These are phyloP conservation scores for Aureobasidium mangrovei DNA, from an alignment of 2,329 filamentous ascomycete species.

Conservation along the genomic window DNA sequence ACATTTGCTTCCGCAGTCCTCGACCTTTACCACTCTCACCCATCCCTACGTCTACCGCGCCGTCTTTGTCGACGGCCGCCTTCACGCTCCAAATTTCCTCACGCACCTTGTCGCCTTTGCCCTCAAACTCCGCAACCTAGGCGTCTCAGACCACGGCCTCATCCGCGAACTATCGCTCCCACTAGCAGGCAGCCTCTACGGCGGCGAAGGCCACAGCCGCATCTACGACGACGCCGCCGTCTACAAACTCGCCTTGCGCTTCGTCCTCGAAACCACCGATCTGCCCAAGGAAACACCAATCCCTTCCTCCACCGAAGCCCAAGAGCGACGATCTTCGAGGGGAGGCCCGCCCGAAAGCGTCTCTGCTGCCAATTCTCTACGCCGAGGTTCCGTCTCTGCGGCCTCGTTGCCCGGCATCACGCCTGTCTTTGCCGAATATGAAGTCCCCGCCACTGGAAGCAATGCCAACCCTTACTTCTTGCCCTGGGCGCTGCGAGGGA, in stretches of 20 bases:
- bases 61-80: constrained; percentile 88
- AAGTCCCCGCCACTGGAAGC: constrained; percentile 25
- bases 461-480: constrained; percentile 78
- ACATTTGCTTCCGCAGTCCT: constrained; percentile 46
- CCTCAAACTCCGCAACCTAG: constrained; percentile 86
- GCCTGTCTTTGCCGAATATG: constrained; percentile 32
- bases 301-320: background rate
- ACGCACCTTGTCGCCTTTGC: constrained; percentile 88
- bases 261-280: constrained; percentile 40
- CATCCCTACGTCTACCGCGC: constrained; percentile 93
- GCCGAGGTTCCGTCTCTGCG: constrained; percentile 23
- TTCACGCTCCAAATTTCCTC: constrained; percentile 90
- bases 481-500: constrained; percentile 89
- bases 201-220: constrained; percentile 85
- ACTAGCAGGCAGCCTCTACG: constrained; percentile 82
- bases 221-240: constrained; percentile 84
- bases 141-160: constrained; percentile 84
- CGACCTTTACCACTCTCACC: constrained; percentile 72
- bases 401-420: constrained; percentile 23
- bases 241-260: constrained; percentile 54
- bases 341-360: constrained; percentile 24
- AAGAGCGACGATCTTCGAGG: constrained; percentile 12
- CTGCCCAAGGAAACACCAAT: background rate
- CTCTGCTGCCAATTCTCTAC: constrained; percentile 26
- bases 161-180: constrained; percentile 83